Conservation (phyloP, 169 alveolate genomes). For the Plasmodium inui region DNA sequence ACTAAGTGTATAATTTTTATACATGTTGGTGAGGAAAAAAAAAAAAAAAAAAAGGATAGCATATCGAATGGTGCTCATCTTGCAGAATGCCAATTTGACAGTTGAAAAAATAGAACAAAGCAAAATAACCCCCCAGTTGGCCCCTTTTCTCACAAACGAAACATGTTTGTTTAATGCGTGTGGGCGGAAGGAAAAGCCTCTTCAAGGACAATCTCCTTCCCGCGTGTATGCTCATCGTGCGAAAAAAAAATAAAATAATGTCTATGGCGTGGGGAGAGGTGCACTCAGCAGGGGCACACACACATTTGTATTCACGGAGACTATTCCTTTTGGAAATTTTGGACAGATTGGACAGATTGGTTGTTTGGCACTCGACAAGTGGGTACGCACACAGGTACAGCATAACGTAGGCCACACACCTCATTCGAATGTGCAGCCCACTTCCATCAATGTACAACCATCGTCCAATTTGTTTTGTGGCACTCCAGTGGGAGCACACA, state of each 20-base stretch:
- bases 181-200: background rate
- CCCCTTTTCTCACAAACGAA: background rate
- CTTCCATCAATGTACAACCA: background rate
- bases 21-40: background rate
- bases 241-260: background rate
- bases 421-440: background rate
- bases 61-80: background rate
- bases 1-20: background rate
- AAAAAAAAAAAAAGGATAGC: background rate
- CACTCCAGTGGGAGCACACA: background rate
- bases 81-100: background rate
- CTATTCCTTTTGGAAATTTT: background rate
- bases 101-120: background rate
- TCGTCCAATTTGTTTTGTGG: background rate
- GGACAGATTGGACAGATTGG: background rate
- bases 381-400: background rate
- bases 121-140: background rate
- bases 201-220: background rate
- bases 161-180: background rate
- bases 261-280: background rate
- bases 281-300: background rate
- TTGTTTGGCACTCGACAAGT: background rate
- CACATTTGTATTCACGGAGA: background rate
- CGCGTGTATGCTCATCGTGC: background rate
- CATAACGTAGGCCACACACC: background rate